Evolutionary conservation across 2,329 filamentous ascomycete genomes (phyloP).

Genomic region (Rhynchosporium secalis): DNA sequence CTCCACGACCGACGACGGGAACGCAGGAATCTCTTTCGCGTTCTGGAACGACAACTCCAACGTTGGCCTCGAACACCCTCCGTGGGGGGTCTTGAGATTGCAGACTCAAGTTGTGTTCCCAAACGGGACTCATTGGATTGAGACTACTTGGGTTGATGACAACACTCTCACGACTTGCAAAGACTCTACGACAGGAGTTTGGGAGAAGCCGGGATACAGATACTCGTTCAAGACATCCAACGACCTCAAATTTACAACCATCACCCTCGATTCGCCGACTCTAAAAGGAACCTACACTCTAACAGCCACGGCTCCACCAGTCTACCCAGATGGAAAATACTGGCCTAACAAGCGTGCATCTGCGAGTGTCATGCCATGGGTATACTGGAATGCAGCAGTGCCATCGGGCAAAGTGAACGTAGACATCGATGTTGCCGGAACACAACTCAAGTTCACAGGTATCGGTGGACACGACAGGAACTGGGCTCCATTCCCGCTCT

Average conservation of each 20-base stretch:
- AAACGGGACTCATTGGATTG: not conserved
- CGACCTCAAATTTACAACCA: slow-evolving; percentile 2
- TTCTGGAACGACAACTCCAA: slow-evolving; percentile 4
- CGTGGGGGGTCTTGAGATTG: not conserved
- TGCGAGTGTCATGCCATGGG: not conserved
- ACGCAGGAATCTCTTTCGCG: not conserved
- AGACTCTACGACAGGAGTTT: not conserved
- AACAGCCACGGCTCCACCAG: not conserved
- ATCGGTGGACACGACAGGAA: slow-evolving; percentile 1
- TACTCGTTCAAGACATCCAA: slow-evolving; percentile 1
- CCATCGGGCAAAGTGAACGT: not conserved
- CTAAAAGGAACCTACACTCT: not conserved
- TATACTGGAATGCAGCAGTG: slow-evolving; percentile 2
- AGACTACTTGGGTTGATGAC: slow-evolving; percentile 2
- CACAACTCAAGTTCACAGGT: not conserved
- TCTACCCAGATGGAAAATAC: slow-evolving; percentile 1
- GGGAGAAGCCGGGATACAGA: not conserved
- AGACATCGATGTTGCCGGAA: not conserved
- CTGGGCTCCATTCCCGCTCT: not conserved
- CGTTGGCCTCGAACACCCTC: not conserved
- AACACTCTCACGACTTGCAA: not conserved
- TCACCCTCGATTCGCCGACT: slow-evolving; percentile 1
- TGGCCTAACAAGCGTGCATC: not conserved
- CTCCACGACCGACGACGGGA: not conserved
- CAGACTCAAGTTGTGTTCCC: slow-evolving; percentile 1